A percentile compares a stretch with the other conserved stretches of the same genome.
Conservation (phyloP, 768 basidiomycete genomes). For the Amanita pallidorosea region DNA sequence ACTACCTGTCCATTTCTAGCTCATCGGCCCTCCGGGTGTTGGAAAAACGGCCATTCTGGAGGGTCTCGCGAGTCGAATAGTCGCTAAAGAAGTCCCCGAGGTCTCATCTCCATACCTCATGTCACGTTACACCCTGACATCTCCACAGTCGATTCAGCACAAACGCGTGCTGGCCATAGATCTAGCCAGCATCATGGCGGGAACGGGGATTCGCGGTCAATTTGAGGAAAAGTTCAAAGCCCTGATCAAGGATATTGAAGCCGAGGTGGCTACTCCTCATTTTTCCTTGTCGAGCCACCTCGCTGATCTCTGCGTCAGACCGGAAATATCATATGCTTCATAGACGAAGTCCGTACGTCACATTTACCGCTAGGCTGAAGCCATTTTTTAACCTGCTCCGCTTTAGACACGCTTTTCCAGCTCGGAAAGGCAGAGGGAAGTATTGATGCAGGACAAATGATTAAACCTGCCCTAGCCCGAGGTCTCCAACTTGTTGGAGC, state of each 20-base stretch:
- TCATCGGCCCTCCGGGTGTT: constrained; percentile 81
- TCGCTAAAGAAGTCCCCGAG: constrained; percentile 85
- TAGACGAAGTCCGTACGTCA: constrained; percentile 84
- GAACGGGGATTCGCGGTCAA: constrained; percentile 84
- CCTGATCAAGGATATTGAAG: constrained; percentile 82
- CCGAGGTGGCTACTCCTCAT: constrained; percentile 36
- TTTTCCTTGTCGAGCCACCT: constrained; percentile 3
- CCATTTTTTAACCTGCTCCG: background rate
- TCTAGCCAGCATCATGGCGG: constrained; percentile 75
- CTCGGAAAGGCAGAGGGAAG: constrained; percentile 88
- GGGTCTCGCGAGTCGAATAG: constrained; percentile 79
- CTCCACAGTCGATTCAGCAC: constrained; percentile 49
- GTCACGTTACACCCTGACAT: background rate
- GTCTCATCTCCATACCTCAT: constrained; percentile 15
- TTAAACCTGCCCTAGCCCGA: constrained; percentile 81
- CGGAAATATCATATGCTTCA: constrained; percentile 83
- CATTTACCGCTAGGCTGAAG: background rate
- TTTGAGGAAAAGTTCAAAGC: constrained; percentile 94
- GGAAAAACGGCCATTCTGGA: constrained; percentile 92
- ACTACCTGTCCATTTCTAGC: constrained; percentile 21
- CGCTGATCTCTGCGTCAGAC: constrained; percentile 22
- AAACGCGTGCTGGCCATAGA: constrained; percentile 87
- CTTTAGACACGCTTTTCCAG: constrained; percentile 66
- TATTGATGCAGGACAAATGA: constrained; percentile 89
- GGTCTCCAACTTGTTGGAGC: constrained; percentile 86